A percentile compares a stretch with the other conserved stretches of the same genome.
Evolutionary conservation across 345 rosid genomes (phyloP).

Genomic region (Ricinus communis): DNA sequence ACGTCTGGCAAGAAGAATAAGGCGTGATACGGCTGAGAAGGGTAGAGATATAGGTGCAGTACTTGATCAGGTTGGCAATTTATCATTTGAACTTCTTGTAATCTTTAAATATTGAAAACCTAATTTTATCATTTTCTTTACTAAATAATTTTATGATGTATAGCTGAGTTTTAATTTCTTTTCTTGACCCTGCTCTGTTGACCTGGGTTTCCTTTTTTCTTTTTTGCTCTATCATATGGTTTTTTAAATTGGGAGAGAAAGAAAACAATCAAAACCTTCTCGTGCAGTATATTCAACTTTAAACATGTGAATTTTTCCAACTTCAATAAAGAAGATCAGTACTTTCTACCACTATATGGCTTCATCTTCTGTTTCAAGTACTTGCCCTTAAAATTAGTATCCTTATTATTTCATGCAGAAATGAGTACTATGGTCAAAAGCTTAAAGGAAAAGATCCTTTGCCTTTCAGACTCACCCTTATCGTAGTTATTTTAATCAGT

Average conservation of each 20-base stretch:
- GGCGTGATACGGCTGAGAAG: conserved; percentile 86
- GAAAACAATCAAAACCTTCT: neutral
- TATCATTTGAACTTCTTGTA: neutral
- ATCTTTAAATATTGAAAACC: neutral
- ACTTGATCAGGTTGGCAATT: conserved; percentile 80
- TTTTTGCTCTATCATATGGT: neutral
- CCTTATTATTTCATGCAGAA: neutral
- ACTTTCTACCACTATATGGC: too few species aligned
- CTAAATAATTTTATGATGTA: neutral
- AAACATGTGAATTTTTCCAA: neutral
- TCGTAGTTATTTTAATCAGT: neutral
- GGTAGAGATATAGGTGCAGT: conserved; percentile 84
- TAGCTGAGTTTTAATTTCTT: neutral
- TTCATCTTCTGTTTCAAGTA: too few species aligned
- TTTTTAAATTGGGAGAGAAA: neutral
- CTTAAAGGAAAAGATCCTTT: neutral
- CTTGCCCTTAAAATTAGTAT: too few species aligned
- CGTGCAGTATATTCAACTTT: neutral
- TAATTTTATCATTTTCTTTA: neutral
- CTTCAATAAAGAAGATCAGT: neutral
- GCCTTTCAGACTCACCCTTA: neutral
- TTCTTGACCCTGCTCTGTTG: neutral
- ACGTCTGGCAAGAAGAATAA: conserved; percentile 94
- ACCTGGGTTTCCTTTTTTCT: neutral
- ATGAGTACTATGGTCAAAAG: neutral